Conservation (phyloP, 2,329 filamentous ascomycete species). For the Aspergillus floridensis region DNA sequence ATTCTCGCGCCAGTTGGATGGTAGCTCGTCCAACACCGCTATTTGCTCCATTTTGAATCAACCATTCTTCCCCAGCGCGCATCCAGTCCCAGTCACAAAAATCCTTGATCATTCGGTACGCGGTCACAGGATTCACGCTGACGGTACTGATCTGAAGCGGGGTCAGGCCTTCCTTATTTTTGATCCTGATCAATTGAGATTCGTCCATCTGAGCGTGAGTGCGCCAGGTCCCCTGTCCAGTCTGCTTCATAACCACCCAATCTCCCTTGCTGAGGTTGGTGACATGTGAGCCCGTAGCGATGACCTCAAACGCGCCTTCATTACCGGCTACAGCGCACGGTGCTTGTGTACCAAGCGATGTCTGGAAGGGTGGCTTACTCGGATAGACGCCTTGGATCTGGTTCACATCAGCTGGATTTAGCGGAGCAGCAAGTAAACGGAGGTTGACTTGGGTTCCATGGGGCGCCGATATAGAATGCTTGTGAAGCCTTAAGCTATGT, state of each 20-base stretch:
- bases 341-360: slow-evolving; percentile 69
- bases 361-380: slow-evolving; percentile 73
- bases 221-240: slow-evolving; percentile 89
- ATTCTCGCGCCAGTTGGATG: slow-evolving; percentile 80
- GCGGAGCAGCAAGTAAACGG: slow-evolving; percentile 82
- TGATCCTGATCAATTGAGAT: slow-evolving; percentile 65
- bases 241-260: slow-evolving; percentile 85
- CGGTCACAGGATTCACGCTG: slow-evolving; percentile 88
- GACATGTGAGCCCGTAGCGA: slow-evolving; percentile 62
- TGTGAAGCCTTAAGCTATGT: slow-evolving; percentile 39
- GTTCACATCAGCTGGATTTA: slow-evolving; percentile 98
- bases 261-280: slow-evolving; percentile 71
- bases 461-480: slow-evolving; percentile 50
- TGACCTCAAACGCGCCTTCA: slow-evolving; percentile 91
- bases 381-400: slow-evolving; percentile 97
- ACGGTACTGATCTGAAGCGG: slow-evolving; percentile 82
- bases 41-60: slow-evolving; percentile 96
- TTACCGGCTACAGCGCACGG: slow-evolving; percentile 68
- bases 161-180: slow-evolving; percentile 66
- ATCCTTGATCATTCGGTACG: slow-evolving; percentile 87
- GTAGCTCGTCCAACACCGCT: slow-evolving; percentile 86
- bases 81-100: slow-evolving; percentile 60
- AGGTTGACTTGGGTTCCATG: slow-evolving; percentile 68
- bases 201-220: slow-evolving; percentile 74
- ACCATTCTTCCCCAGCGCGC: slow-evolving; percentile 73